Evolutionary conservation across 2,329 filamentous ascomycete species (phyloP).

Genomic region (Aspergillus caelatus): DNA sequence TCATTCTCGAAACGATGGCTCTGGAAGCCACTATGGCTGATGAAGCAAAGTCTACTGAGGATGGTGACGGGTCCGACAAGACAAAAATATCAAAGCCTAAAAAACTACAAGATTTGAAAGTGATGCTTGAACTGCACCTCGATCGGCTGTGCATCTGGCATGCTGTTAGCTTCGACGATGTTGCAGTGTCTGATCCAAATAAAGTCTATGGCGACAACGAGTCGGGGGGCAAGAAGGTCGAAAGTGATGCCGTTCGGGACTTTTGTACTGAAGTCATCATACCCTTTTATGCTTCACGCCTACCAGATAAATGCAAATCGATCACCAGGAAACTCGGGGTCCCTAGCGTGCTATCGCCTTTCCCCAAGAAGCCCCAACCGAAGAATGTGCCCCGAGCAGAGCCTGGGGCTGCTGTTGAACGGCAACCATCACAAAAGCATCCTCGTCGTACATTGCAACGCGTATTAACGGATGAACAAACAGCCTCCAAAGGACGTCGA

Average conservation of each 20-base stretch:
- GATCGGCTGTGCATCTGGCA: conserved; percentile 57
- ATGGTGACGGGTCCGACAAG: conserved; percentile 23
- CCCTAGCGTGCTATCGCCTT: conserved; percentile 39
- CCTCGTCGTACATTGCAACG: conserved; percentile 47
- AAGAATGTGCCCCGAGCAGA: conserved; percentile 34
- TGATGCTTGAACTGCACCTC: conserved; percentile 50
- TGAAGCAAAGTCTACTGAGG: conserved; percentile 20
- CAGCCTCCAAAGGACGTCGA: conserved; percentile 33
- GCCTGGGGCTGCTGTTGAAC: conserved; percentile 35
- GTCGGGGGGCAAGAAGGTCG: conserved; percentile 37
- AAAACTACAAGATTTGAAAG: conserved; percentile 46
- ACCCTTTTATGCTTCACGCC: conserved; percentile 52
- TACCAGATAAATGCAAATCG: conserved; percentile 50
- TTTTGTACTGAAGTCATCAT: conserved; percentile 55
- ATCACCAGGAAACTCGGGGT: conserved; percentile 53
- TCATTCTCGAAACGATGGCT: conserved; percentile 51
- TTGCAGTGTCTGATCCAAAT: conserved; percentile 29
- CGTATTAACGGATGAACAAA: conserved; percentile 50
- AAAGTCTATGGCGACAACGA: conserved; percentile 32
- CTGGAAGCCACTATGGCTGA: conserved; percentile 37
- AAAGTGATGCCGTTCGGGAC: conserved; percentile 50
- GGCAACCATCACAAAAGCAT: conserved; percentile 28
- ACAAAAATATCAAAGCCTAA: conserved; percentile 33
- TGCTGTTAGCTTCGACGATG: conserved; percentile 47
- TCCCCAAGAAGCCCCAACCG: conserved; percentile 34